Conservation (phyloP, 192 early-diverging fungal genomes). For the Mortierella claussenii region DNA sequence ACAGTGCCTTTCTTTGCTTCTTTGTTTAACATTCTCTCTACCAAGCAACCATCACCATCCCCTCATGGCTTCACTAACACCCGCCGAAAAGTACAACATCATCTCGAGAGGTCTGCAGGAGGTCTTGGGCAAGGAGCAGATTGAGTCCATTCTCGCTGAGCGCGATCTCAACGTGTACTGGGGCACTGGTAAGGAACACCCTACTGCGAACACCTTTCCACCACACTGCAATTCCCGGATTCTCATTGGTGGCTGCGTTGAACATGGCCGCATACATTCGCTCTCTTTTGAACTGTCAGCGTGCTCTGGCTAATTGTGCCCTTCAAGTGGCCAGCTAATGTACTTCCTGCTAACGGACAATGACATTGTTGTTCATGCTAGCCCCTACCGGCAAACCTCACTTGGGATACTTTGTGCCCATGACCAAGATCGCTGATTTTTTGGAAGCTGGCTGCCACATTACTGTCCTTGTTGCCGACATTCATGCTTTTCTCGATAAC, state of each 20-base stretch:
- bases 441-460: constrained; percentile 86
- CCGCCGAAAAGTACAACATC: constrained; percentile 79
- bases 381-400: constrained; percentile 97
- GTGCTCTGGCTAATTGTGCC: too few relatives aligned
- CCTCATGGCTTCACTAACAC: constrained; percentile 53
- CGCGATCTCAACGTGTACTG: constrained; percentile 95
- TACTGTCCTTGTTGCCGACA: constrained; percentile 91
- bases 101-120: constrained; percentile 97
- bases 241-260: too few relatives aligned
- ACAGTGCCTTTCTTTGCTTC: background rate
- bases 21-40: background rate
- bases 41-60: background rate
- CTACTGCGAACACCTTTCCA: too few relatives aligned
- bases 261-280: too few relatives aligned
- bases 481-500: constrained; percentile 99
- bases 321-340: too few relatives aligned
- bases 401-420: constrained; percentile 97
- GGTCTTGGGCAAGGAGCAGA: constrained; percentile 87
- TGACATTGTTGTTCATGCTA: background rate
- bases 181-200: constrained; percentile 76
- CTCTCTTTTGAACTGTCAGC: too few relatives aligned
- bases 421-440: constrained; percentile 98
- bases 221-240: too few relatives aligned
- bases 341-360: background rate
- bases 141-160: constrained; percentile 85